These are phyloP conservation scores for Handroanthus guayacan DNA, from an alignment of 257 asterid species.

Conservation along the genomic window DNA sequence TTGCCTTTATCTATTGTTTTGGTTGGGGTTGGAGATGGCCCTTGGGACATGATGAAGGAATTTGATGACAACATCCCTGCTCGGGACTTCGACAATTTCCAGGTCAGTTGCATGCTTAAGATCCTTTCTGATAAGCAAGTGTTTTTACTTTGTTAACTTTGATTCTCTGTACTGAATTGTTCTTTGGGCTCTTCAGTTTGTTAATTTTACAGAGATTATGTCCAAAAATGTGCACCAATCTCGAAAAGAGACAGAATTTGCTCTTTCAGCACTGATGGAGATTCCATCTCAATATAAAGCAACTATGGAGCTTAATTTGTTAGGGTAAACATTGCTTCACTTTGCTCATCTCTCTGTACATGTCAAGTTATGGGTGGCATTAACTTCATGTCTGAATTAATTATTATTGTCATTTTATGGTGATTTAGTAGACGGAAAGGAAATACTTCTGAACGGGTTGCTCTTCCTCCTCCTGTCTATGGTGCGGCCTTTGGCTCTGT, in stretches of 20 bases:
- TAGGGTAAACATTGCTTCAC: constrained; percentile 64
- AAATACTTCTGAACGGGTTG: constrained; percentile 57
- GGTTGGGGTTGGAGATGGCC: constrained; percentile 99
- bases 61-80: constrained; percentile 97
- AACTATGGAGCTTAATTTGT: constrained; percentile 81
- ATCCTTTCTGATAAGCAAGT: neutral
- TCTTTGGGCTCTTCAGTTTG: constrained; percentile 64
- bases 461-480: constrained; percentile 87
- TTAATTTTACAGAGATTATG: constrained; percentile 95
- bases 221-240: constrained; percentile 67
- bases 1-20: constrained; percentile 86
- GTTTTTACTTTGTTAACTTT: neutral
- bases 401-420: constrained; percentile 20
- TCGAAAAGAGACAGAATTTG: constrained; percentile 94
- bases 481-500: constrained; percentile 46
- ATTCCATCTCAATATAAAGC: constrained; percentile 95
- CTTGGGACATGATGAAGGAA: constrained; percentile 99
- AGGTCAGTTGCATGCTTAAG: constrained; percentile 55
- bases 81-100: constrained; percentile 93
- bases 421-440: constrained; percentile 61
- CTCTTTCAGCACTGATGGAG: constrained; percentile 95
- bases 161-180: constrained; percentile 16
- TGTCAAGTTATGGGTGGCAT: neutral
- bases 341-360: neutral
- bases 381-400: neutral